Evolutionary conservation across 2,329 filamentous ascomycete species (phyloP), one percentile per base, ranked within the genome.

Genomic region (Fusarium pininemorale): DNA sequence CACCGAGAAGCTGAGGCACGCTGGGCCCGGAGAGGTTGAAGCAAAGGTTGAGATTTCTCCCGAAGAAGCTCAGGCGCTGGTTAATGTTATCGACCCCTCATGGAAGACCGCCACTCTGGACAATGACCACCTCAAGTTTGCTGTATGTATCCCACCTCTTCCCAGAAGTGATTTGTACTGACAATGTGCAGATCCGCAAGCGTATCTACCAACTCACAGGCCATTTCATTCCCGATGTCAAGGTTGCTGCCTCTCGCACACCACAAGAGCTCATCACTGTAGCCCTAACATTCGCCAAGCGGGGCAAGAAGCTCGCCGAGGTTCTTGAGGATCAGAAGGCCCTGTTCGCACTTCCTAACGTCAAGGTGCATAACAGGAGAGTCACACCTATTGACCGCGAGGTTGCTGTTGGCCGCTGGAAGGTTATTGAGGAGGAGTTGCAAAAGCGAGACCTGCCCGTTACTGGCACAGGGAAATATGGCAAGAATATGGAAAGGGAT

Each of bases 161-260:
- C 7, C 9, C 32, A 37, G 5, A 16, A 26, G 30, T 53, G 3
- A 35, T 14, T 1, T 18, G 13, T 38, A 55, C 74, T 79, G 66
- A 79, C 66, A 73, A 48, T 9, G 24, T n/a, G 28, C 75, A 98
- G 95, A 87, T 96, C 74, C 85, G 91, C 78, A 97, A 98, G 84
- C 92, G 94, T 67, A 85, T 95, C 70, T 90, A 92, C 81, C 93
- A 96, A 81, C 87, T 97, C 69, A 95, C 92, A n/a, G 94, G 94
- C 69, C 89, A 91, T 70, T 89, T 90, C 67, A 86, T 98, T 74
- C 87, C 93, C 22, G 96, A 98, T 82, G 85, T 89, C 53, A 87
- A 89, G 75, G 88, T 97, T 69, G 83, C 85, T 56, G 84, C 85
- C 50, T 85, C 90, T 69, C 82, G 82, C 58, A 91, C 87, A 14